Conservation (phyloP, 179 eudicot species). For the Gypsophila paniculata region DNA sequence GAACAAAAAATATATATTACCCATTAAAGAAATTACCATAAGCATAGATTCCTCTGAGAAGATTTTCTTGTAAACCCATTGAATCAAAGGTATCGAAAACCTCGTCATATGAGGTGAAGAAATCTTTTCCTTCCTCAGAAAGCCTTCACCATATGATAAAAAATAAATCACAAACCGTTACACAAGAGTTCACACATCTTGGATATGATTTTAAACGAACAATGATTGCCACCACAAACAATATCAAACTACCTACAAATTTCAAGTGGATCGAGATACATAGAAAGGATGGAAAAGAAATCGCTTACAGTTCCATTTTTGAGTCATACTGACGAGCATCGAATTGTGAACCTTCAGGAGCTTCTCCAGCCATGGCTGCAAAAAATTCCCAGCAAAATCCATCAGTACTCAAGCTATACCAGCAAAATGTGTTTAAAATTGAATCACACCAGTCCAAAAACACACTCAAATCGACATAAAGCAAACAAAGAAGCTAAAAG, state of each 20-base stretch:
- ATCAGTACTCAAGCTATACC: neutral
- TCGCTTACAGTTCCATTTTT: slow-evolving; percentile 30
- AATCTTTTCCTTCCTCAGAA: slow-evolving; percentile 56
- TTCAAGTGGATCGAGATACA: neutral
- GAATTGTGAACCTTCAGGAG: slow-evolving; percentile 32
- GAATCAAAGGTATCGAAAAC: slow-evolving; percentile 65
- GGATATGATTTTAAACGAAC: neutral
- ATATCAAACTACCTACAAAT: neutral
- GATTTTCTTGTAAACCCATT: slow-evolving; percentile 70
- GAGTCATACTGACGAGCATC: slow-evolving; percentile 31
- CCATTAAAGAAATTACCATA: slow-evolving; percentile 41
- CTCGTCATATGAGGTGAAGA: slow-evolving; percentile 62
- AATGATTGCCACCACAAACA: neutral
- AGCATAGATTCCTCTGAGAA: slow-evolving; percentile 75
- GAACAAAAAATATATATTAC: neutral
- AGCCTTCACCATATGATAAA: slow-evolving; percentile 23
- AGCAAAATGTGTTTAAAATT: neutral
- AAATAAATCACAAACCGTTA: neutral
- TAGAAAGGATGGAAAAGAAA: neutral
- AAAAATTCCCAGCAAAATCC: neutral
- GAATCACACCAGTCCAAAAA: neutral
- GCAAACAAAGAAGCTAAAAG: neutral
- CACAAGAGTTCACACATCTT: neutral
- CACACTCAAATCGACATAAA: neutral
- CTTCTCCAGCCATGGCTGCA: slow-evolving; percentile 31